A percentile compares a stretch with the other conserved stretches of the same genome.
These are phyloP conservation scores for Collybia mongolica DNA, from an alignment of 768 basidiomycete species.

Conservation along the genomic window DNA sequence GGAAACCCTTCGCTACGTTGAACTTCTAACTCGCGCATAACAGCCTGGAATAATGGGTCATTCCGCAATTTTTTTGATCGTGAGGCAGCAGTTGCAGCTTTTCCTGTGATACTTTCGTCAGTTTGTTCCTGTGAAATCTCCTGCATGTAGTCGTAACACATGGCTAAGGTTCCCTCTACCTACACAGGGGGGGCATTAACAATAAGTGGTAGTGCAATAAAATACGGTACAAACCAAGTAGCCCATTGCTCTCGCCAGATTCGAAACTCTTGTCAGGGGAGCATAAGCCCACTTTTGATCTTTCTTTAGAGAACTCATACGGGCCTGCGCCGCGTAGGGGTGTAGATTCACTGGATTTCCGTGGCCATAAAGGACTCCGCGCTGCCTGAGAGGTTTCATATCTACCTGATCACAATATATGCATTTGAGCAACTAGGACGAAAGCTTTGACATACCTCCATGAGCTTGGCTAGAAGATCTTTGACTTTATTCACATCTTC, in stretches of 20 bases:
- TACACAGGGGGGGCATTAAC: slow-evolving; percentile 24
- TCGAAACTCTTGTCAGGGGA: slow-evolving; percentile 48
- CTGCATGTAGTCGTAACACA: slow-evolving; percentile 70
- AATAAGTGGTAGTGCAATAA: background rate
- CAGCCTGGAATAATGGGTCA: slow-evolving; percentile 59
- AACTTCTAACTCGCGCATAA: slow-evolving; percentile 68
- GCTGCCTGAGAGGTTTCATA: slow-evolving; percentile 32
- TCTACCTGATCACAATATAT: slow-evolving; percentile 20
- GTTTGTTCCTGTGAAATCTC: slow-evolving; percentile 42
- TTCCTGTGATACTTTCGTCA: slow-evolving; percentile 25
- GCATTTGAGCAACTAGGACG: background rate
- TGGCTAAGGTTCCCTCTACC: slow-evolving; percentile 80
- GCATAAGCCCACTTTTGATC: slow-evolving; percentile 49
- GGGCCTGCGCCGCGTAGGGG: slow-evolving; percentile 54
- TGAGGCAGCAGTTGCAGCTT: slow-evolving; percentile 32
- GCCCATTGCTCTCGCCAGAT: slow-evolving; percentile 78
- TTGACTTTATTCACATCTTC: slow-evolving; percentile 64
- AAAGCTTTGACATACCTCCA: slow-evolving; percentile 55
- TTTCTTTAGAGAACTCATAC: slow-evolving; percentile 33
- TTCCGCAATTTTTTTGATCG: slow-evolving; percentile 47
- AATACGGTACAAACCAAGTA: slow-evolving; percentile 64
- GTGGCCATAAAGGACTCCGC: slow-evolving; percentile 40
- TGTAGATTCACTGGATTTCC: slow-evolving; percentile 66
- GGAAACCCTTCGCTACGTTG: slow-evolving; percentile 54
- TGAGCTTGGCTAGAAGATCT: slow-evolving; percentile 65